Evolutionary conservation across 768 basidiomycete genomes (phyloP).

Genomic region (Panaeolus cyanescens): DNA sequence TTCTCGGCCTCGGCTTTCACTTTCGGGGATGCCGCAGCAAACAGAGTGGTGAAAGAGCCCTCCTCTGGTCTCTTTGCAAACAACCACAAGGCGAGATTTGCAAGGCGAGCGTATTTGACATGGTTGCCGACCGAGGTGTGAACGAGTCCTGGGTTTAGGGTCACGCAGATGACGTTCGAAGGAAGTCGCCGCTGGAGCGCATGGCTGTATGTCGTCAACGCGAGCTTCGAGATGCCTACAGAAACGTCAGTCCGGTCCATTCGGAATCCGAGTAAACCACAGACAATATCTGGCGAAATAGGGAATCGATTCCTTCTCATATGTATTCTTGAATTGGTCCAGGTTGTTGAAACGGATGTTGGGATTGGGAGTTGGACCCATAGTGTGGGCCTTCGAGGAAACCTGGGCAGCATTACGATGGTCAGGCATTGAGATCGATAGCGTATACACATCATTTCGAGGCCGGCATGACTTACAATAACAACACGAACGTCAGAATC

Average conservation of each 20-base stretch:
- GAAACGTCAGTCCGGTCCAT: neutral
- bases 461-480: slow-evolving; percentile 18
- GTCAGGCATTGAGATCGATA: neutral
- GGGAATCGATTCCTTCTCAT: slow-evolving; percentile 12
- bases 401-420: slow-evolving; percentile 14
- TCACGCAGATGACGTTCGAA: slow-evolving; percentile 33
- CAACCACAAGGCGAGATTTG: slow-evolving; percentile 16
- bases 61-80: slow-evolving; percentile 25
- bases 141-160: slow-evolving; percentile 43
- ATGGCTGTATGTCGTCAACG: slow-evolving; percentile 13
- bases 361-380: slow-evolving; percentile 16
- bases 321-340: slow-evolving; percentile 34
- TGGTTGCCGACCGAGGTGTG: slow-evolving; percentile 26
- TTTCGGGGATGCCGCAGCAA: slow-evolving; percentile 39
- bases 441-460: too few species aligned
- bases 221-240: slow-evolving; percentile 17
- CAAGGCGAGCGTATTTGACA: slow-evolving; percentile 14
- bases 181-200: slow-evolving; percentile 16
- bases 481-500: slow-evolving; percentile 34
- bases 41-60: slow-evolving; percentile 36
- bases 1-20: slow-evolving; percentile 31
- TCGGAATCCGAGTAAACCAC: neutral
- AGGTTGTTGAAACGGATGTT: slow-evolving; percentile 27
- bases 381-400: slow-evolving; percentile 23
- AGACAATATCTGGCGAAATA: slow-evolving; percentile 13